Evolutionary conservation across 2,329 filamentous ascomycete genomes (phyloP), one percentile per base, ranked within the genome.

Genomic region (Canariomyces notabilis): DNA sequence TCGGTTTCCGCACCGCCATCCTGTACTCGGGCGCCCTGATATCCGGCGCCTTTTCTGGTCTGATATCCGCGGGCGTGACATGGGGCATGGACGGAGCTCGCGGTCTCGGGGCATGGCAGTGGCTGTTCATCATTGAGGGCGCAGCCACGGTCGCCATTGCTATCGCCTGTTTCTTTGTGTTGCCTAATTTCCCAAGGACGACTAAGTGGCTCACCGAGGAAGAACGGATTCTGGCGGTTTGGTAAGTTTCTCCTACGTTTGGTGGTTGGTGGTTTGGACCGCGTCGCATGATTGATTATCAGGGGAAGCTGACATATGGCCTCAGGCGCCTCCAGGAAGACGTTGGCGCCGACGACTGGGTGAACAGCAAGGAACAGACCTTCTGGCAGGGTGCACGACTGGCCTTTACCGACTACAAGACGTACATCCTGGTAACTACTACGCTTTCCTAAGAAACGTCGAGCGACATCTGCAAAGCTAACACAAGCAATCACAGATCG

Each of bases 91-190:
- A 82, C 46, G 71, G 75, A 5, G 61, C 66, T 2, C 64, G 64
- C 7, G 82, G 80, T 0, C 62, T 82, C 2, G 63, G 70, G 5
- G 79, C 79, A 2, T 85, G 80, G 80, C 67, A 76, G 14, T 82
- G 77, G 80, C 67, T 84, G 0, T 85, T 84, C 63, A 82, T 85
- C 40, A 76, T 84, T 21, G 80, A 85, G 60, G 82, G 81, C 12
- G 67, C 69, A 1, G 71, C 80, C 42, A 84, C 80, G 1, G 66
- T 84, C 21, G 64, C 66, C 12, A 69, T 85, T 21, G 82, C 81
- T 7, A 58, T 75, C 2, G 54, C 60, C 2, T 69, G 77, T 4
- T 74, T 70, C 57, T 76, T 77, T 56, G 64, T 84, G 12, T 64
- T 86, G 3, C 82, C 82, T 1, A 78, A 62, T 49, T 62, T 61